These are phyloP conservation scores for Fusarium dimerum DNA, from an alignment of 2,329 filamentous ascomycete genomes.

Conservation along the genomic window DNA sequence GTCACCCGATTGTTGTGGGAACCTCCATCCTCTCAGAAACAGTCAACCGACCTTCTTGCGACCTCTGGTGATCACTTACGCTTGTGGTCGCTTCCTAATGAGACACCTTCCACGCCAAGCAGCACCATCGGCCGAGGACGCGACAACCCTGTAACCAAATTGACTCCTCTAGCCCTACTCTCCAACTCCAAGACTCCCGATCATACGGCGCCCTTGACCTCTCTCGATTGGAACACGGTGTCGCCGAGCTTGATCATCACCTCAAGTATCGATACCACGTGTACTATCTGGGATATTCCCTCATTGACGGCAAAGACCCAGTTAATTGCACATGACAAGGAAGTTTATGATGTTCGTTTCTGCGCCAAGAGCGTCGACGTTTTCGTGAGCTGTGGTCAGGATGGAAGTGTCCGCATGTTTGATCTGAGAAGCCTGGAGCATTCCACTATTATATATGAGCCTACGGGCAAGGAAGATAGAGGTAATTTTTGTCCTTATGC, in stretches of 20 bases:
- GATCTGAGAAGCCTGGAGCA: slow-evolving; percentile 94
- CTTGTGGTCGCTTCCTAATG: slow-evolving; percentile 85
- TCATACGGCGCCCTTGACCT: slow-evolving; percentile 94
- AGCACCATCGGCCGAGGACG: slow-evolving; percentile 69
- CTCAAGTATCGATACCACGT: slow-evolving; percentile 97
- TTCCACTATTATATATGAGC: slow-evolving; percentile 98
- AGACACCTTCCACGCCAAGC: slow-evolving; percentile 55
- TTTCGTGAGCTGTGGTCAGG: slow-evolving; percentile 95
- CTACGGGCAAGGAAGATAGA: slow-evolving; percentile 79
- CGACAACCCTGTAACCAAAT: slow-evolving; percentile 67
- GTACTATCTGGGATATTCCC: slow-evolving; percentile 99
- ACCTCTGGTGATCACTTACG: slow-evolving; percentile 94
- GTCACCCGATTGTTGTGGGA: slow-evolving; percentile 96
- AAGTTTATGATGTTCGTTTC: slow-evolving; percentile 97
- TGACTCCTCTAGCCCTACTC: slow-evolving; percentile 87
- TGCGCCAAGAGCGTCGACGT: slow-evolving; percentile 98
- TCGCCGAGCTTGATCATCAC: slow-evolving; percentile 98
- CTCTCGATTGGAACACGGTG: slow-evolving; percentile 96
- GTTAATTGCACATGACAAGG: slow-evolving; percentile 97
- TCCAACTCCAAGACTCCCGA: slow-evolving; percentile 99
- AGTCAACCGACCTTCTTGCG: slow-evolving; percentile 90
- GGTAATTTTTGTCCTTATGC: slow-evolving; percentile 47
- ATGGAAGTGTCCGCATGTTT: slow-evolving; percentile 98
- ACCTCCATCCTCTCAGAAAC: slow-evolving; percentile 90
- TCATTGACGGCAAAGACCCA: slow-evolving; percentile 97